Evolutionary conservation across 2,329 filamentous ascomycete species (phyloP).

Genomic region (Verticillium isaacii): DNA sequence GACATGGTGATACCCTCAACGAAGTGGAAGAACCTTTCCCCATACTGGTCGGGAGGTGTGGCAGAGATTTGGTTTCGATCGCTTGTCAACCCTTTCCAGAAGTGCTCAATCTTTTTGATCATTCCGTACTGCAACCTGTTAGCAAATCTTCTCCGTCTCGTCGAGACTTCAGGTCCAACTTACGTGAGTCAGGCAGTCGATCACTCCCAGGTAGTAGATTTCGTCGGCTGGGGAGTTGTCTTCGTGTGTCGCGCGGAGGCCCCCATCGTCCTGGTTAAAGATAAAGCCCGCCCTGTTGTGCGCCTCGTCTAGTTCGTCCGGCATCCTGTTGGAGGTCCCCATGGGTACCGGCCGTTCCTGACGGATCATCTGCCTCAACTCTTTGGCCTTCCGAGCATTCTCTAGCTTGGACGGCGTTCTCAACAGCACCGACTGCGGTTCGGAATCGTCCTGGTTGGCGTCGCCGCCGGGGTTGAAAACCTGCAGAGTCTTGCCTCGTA

Average conservation of each 20-base stretch:
- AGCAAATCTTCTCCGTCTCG: not conserved
- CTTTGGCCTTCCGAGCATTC: conserved; percentile 82
- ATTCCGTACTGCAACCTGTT: conserved; percentile 69
- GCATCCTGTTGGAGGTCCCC: conserved; percentile 79
- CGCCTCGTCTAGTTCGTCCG: conserved; percentile 76
- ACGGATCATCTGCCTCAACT: conserved; percentile 88
- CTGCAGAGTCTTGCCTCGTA: conserved; percentile 82
- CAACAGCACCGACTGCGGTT: conserved; percentile 62
- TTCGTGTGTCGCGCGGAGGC: conserved; percentile 88
- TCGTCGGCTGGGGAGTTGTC: conserved; percentile 80
- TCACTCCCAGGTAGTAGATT: conserved; percentile 97
- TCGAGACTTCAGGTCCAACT: conserved; percentile 32
- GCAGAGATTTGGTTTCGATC: conserved; percentile 88
- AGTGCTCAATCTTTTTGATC: conserved; percentile 91
- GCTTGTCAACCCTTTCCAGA: conserved; percentile 88
- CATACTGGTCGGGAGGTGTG: conserved; percentile 84
- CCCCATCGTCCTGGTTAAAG: conserved; percentile 92
- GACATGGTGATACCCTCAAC: conserved; percentile 89
- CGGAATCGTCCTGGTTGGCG: conserved; percentile 50
- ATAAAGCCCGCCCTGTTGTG: conserved; percentile 66
- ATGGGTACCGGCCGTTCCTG: conserved; percentile 91
- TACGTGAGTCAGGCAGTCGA: conserved; percentile 96
- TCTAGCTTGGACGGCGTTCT: conserved; percentile 92
- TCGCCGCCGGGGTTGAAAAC: conserved; percentile 90
- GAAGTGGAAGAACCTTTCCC: conserved; percentile 90